Base-by-base conservation (phyloP, 108 stramenopile genomes). In the Cyclostephanos invisitatus region DNA sequence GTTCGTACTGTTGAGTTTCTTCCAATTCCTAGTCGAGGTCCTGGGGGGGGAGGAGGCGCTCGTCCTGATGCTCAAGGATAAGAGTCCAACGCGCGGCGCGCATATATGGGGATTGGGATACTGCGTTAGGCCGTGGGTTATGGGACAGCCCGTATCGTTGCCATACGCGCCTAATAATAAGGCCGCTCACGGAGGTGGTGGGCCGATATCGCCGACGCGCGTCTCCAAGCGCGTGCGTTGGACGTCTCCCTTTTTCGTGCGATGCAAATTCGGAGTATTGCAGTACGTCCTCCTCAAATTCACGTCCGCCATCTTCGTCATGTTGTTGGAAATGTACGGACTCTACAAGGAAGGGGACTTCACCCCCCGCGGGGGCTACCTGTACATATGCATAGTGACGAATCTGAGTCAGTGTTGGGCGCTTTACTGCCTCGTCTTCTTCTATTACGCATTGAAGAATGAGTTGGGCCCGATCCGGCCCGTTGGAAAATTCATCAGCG, bases 341-440 rank as follows among this genome's bases (percentile, higher is more conserved):
- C 20, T 93, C 17, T 96, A 98, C 85, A 86, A 91, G 70, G 97
- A 98, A 64, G 96, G 97, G 24, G 83, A 92, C 53, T 96, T 94
- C 63, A 86, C 87, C 44, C 79, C 78, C 69, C 68, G 77, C 24
- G 81, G 86, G 20, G 93, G 88, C 12, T 98, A 97, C 64, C 75
- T 97, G 0, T 98, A 93, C 68, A 90, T 92, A 66, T 92, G 91
- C 71, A 83, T 91, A 42, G 21, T 98, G 59, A 93, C 90, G 51
- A 97, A 96, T 68, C n/a, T 94, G 18, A 89, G 87, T 69, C 98
- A 99, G 84, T 87, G 91, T 38, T 97, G 96, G 95, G 98, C 98
- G 4, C 74, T 99, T 22, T 99, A 99, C 66, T 97, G 95, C 64
- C 72, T 99, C 56, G 91, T 97, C 21, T 85, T 97, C 64, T 97